Evolutionary conservation across 139 green algal species (phyloP), one percentile per base, ranked within the genome.

Genomic region (Volvox reticuliferus): DNA sequence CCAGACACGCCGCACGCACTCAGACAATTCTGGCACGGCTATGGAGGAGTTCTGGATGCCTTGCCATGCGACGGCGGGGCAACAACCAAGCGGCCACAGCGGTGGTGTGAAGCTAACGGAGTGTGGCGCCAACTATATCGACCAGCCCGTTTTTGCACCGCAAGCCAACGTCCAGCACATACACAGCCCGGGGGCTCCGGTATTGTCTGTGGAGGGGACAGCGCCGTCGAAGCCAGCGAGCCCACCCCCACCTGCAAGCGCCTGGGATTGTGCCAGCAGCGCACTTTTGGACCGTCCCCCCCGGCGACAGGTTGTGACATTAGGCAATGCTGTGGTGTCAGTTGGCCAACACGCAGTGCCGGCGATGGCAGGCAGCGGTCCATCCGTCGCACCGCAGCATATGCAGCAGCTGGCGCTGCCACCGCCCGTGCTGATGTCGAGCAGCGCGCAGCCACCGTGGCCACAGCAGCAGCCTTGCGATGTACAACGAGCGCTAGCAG

Each of bases 401-500:
- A 55, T 55, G 44, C 44, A 55, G 44, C 44, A 55, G 44, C 44
- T 55, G 44, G 44, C 9, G 44, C 44, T 9, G 44, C 44, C 44
- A 55, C 44, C 44, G 44, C 44, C 44, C 44, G 44, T 55, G 44
- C 44, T 55, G 5, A 55, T 14, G 44, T 55, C 44, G 9, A 55
- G 9, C 44, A 55, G 44, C 44, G 44, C 9, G 5, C 65, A 73
- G 65, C 65, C 24, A 16, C 65, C 21, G 80, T 44, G 61, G 62
- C 55, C 75, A 63, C 61, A 87, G 81, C 81, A 77, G 16, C 62
- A 87, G 65, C 82, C 82, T 24, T 35, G 37, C 32, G 82, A 88
- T 28, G 65, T 88, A 24, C 82, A 65, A 20, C 13, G 65, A 22
- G 82, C 63, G 13, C 33, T 88, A 13, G 65, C 3, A 6, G 82